Conservation (phyloP, 768 basidiomycete species). For the Grammothele lineata region DNA sequence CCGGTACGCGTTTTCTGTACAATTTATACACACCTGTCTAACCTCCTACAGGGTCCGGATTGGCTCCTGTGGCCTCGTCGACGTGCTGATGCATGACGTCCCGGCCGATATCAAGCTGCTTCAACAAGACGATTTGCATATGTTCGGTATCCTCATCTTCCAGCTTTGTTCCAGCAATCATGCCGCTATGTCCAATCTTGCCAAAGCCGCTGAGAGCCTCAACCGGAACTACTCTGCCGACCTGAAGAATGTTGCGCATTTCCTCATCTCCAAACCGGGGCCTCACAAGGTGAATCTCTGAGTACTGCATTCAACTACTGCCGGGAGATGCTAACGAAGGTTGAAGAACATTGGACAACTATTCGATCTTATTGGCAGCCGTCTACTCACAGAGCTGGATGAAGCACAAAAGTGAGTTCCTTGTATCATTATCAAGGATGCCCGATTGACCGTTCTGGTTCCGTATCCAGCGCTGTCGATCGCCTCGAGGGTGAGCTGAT, state of each 20-base stretch:
- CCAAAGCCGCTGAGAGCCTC: conserved; percentile 72
- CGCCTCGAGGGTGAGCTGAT: conserved; percentile 78
- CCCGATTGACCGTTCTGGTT: neutral
- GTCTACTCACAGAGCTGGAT: conserved; percentile 76
- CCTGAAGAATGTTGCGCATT: conserved; percentile 75
- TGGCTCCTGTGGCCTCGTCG: conserved; percentile 80
- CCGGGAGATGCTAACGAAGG: too few relatives aligned
- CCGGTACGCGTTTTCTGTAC: conserved; percentile 41
- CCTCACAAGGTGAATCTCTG: conserved; percentile 51
- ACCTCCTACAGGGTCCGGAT: conserved; percentile 62
- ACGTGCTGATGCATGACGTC: conserved; percentile 77
- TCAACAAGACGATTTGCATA: conserved; percentile 86
- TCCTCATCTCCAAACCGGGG: conserved; percentile 68
- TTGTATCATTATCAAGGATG: neutral
- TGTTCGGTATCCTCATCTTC: conserved; percentile 84
- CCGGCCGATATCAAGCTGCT: conserved; percentile 46
- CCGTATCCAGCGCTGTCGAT: conserved; percentile 61
- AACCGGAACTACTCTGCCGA: conserved; percentile 73
- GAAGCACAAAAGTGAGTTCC: conserved; percentile 68
- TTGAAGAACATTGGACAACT: conserved; percentile 71
- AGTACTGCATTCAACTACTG: neutral
- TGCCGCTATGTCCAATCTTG: conserved; percentile 55
- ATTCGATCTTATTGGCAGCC: conserved; percentile 72
- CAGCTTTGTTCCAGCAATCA: conserved; percentile 70
- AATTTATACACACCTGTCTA: neutral